These are phyloP conservation scores for Corylus heterophylla DNA, from an alignment of 306 rosid genomes.

Conservation along the genomic window DNA sequence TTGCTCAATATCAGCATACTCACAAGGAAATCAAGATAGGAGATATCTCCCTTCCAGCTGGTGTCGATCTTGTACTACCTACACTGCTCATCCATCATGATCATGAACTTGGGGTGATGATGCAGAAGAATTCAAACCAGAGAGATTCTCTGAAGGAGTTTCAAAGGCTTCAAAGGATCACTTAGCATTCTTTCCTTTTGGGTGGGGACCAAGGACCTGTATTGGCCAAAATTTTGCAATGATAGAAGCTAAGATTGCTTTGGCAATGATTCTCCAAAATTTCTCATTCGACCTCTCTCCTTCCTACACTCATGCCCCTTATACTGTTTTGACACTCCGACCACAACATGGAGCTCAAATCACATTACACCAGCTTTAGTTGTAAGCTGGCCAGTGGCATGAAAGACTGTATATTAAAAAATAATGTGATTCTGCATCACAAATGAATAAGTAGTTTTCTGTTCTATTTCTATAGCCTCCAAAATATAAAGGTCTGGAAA, in stretches of 20 bases:
- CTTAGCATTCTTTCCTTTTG: slow-evolving; percentile 49
- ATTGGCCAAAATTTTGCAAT: slow-evolving; percentile 51
- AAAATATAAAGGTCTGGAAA: background rate
- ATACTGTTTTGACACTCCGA: slow-evolving; percentile 47
- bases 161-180: slow-evolving; percentile 39
- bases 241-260: slow-evolving; percentile 46
- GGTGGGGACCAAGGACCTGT: slow-evolving; percentile 58
- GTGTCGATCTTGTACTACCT: slow-evolving; percentile 49
- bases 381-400: background rate
- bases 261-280: slow-evolving; percentile 43
- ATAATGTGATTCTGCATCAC: slow-evolving; percentile 16
- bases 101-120: slow-evolving; percentile 50
- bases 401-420: background rate
- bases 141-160: slow-evolving; percentile 51
- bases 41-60: slow-evolving; percentile 39
- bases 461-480: background rate
- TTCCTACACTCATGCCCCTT: slow-evolving; percentile 52
- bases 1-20: slow-evolving; percentile 45
- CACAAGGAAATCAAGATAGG: slow-evolving; percentile 41
- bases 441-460: background rate
- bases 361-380: slow-evolving; percentile 28
- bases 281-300: slow-evolving; percentile 50
- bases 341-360: slow-evolving; percentile 61
- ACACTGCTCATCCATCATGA: slow-evolving; percentile 48
- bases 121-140: slow-evolving; percentile 52